phyloP scores from a whole-genome alignment of 192 early-diverging fungal species.

The Umbelopsis sp. region DNA sequence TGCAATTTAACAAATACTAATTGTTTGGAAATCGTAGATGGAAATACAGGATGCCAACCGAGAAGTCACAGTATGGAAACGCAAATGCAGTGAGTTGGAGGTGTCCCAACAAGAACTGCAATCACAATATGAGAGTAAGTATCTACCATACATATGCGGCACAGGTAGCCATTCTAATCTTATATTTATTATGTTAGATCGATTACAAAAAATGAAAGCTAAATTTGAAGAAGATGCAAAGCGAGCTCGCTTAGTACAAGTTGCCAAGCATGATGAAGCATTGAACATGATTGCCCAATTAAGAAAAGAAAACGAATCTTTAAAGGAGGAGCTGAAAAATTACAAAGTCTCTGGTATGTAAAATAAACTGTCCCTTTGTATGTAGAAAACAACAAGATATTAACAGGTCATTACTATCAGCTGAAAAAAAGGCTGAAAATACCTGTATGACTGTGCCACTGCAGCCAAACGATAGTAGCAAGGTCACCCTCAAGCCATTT shows the following conservation, averaged over 20 bases:
- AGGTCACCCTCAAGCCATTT: background rate
- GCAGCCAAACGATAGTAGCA: background rate
- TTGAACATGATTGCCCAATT: background rate
- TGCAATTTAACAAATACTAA: background rate
- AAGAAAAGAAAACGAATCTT: background rate
- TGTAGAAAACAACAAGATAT: background rate
- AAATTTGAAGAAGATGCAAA: conserved; percentile 17
- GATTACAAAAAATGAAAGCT: background rate
- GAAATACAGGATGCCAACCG: background rate
- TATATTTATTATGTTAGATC: background rate
- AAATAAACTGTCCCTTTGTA: background rate
- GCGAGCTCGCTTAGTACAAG: background rate
- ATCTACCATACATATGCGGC: background rate
- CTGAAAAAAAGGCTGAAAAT: background rate
- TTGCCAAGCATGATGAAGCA: conserved; percentile 10
- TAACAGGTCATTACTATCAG: background rate
- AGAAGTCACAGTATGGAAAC: background rate
- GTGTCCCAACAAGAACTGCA: background rate
- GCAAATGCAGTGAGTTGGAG: conserved; percentile 5
- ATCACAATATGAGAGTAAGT: conserved; percentile 5
- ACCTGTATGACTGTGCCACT: background rate
- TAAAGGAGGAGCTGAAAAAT: background rate
- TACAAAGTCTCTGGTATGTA: background rate
- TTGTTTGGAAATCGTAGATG: background rate
- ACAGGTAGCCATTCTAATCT: background rate